phyloP scores from a whole-genome alignment of 192 early-diverging fungal genomes.

The Polychytrium aggregatum region DNA sequence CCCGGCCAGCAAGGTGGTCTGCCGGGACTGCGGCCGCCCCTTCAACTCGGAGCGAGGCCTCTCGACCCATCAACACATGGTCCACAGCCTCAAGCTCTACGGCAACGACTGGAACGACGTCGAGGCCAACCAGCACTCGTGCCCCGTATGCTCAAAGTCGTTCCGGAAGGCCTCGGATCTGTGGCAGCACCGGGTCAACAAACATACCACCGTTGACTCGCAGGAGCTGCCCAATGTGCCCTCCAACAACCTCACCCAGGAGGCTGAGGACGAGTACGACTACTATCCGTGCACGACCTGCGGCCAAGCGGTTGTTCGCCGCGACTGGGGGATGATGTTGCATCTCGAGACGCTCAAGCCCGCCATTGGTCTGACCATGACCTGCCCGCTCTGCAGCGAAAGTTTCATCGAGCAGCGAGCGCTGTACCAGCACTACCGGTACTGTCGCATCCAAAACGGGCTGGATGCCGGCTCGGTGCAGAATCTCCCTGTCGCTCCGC shows the following conservation, averaged over 20 bases:
- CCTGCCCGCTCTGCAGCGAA: conserved; percentile 23
- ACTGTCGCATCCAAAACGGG: conserved; percentile 32
- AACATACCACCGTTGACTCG: conserved; percentile 21
- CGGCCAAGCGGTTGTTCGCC: conserved; percentile 36
- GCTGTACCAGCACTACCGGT: conserved; percentile 45
- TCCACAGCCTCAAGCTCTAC: conserved; percentile 35
- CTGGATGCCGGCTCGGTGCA: too few species aligned
- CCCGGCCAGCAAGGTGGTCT: conserved; percentile 7
- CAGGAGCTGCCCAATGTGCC: conserved; percentile 17
- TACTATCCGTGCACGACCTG: conserved; percentile 39
- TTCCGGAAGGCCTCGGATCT: conserved; percentile 20
- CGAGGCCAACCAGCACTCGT: conserved; percentile 8
- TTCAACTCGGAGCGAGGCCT: conserved; percentile 25
- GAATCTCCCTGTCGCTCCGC: too few species aligned
- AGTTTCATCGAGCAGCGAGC: conserved; percentile 39
- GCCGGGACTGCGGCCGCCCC: conserved; percentile 32
- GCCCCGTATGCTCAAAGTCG: conserved; percentile 18
- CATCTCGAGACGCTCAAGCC: conserved; percentile 48
- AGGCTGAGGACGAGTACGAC: conserved; percentile 19
- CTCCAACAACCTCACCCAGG: conserved; percentile 2
- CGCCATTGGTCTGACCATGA: conserved; percentile 35
- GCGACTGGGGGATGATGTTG: conserved; percentile 38
- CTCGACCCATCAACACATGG: conserved; percentile 36
- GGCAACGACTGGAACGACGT: conserved; percentile 30
- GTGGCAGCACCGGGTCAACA: conserved; percentile 37